Conservation (phyloP, 2,329 filamentous ascomycete genomes). For the Rutstroemia sydowiana region DNA sequence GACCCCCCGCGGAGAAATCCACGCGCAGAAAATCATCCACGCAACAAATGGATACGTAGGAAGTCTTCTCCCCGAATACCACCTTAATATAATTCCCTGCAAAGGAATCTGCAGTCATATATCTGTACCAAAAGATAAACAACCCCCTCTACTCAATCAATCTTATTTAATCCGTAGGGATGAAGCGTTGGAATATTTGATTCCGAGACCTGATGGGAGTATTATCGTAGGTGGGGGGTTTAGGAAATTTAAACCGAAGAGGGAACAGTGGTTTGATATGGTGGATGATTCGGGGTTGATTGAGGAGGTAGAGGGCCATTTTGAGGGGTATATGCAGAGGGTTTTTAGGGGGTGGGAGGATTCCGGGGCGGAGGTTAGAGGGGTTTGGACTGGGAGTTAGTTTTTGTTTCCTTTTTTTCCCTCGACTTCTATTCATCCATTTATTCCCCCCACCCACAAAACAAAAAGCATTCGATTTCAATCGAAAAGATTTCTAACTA, state of each 20-base stretch:
- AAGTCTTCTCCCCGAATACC: conserved; percentile 45
- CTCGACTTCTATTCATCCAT: too few species aligned
- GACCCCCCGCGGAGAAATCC: conserved; percentile 48
- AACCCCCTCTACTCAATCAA: conserved; percentile 16
- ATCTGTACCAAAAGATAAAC: conserved; percentile 16
- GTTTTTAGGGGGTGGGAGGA: conserved; percentile 39
- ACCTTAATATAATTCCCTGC: conserved; percentile 50
- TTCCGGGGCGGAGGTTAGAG: conserved; percentile 31
- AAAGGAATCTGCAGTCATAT: conserved; percentile 38
- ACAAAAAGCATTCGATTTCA: neutral
- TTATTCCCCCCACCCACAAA: too few species aligned
- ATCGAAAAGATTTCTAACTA: neutral
- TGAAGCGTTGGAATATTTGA: conserved; percentile 22
- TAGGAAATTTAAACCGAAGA: conserved; percentile 26
- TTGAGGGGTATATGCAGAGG: conserved; percentile 32
- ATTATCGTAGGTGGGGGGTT: conserved; percentile 36
- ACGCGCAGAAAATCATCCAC: conserved; percentile 48
- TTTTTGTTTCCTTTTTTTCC: too few species aligned
- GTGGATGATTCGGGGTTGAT: conserved; percentile 40
- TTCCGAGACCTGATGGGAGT: conserved; percentile 25
- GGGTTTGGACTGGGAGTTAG: conserved; percentile 17
- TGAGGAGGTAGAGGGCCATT: conserved; percentile 35
- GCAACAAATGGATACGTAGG: conserved; percentile 64
- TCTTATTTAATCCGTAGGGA: conserved; percentile 15
- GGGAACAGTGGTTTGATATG: conserved; percentile 38